Evolutionary conservation across 2,329 filamentous ascomycete species (phyloP), one percentile per base, ranked within the genome.

Genomic region (Aspergillus sp.): DNA sequence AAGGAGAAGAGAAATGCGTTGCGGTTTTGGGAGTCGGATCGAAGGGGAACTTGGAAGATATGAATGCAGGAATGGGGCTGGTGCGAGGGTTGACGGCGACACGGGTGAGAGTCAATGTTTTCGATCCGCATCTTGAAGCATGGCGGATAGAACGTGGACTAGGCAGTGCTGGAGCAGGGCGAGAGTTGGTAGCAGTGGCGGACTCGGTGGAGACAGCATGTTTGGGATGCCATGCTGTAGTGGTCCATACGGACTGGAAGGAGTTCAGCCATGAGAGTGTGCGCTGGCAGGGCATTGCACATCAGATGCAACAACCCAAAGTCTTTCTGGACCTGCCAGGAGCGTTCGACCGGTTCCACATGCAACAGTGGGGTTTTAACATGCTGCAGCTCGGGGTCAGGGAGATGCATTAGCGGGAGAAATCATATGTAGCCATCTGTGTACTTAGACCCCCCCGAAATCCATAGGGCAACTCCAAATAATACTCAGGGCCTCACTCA

Each of bases 301-400:
- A 46, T 5, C 36, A 52, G 26, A 61, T 65, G 64, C 42, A 58
- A 39, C 32, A 50, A 6, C 62, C 60, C 3, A 59, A 50, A 32
- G 42, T 57, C 3, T 14, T 65, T 2, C 39, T 62, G 39, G 62
- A 61, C 22, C 55, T 54, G 3, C 55, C 49, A 10, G 56, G 60
- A 1, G 45, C 49, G 5, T 47, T 65, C 42, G 62, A 64, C 26
- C 32, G 46, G 22, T 52, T 59, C 12, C 56, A 57, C 39, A 64
- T 65, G 58, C 55, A 58, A 52, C 58, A 65, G 22, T 56, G 57
- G 49, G 64, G 62, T 5, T 63, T 65, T 9, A 36, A 61, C n/a
- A 24, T 65, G 45, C 36, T 64, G 2, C 36, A 42, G 36, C 14
- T 42, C 14, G 36, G 36, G 6, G 36, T 7, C 36, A 42, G 36